These are phyloP conservation scores for Mangifera indica DNA, from an alignment of 345 rosid species.

Conservation along the genomic window DNA sequence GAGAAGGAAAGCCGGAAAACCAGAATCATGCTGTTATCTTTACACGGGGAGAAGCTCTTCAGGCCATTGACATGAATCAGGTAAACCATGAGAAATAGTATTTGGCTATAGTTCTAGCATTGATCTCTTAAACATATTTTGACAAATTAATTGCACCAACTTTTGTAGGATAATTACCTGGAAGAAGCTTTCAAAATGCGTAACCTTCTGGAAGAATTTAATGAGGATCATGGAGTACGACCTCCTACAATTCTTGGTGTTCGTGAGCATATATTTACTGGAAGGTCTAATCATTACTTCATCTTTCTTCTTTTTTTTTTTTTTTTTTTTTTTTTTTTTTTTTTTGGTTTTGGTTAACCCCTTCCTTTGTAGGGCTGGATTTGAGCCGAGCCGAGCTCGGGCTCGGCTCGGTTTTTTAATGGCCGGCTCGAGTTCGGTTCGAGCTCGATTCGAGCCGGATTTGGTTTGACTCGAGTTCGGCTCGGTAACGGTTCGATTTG, in stretches of 20 bases:
- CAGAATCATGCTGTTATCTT: constrained; percentile 92
- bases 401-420: too few relatives aligned
- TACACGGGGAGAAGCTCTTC: constrained; percentile 98
- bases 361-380: too few relatives aligned
- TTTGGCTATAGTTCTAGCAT: neutral
- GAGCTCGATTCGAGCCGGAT: too few relatives aligned
- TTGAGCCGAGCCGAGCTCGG: too few relatives aligned
- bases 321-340: neutral
- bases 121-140: neutral
- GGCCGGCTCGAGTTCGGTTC: too few relatives aligned
- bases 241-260: constrained; percentile 91
- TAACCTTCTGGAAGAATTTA: constrained; percentile 93
- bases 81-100: constrained; percentile 30
- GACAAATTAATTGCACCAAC: constrained; percentile 15
- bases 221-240: constrained; percentile 91
- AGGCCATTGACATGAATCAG: constrained; percentile 98
- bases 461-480: too few relatives aligned
- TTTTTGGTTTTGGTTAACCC: neutral
- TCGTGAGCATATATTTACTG: constrained; percentile 96
- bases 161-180: constrained; percentile 82
- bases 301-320: neutral
- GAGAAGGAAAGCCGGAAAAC: constrained; percentile 98
- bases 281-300: constrained; percentile 51
- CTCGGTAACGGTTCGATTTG: too few relatives aligned
- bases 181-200: constrained; percentile 99